A percentile compares a stretch with the other conserved stretches of the same genome.
phyloP scores from a whole-genome alignment of 2,329 filamentous ascomycete species.

The Ascochyta pisi region DNA sequence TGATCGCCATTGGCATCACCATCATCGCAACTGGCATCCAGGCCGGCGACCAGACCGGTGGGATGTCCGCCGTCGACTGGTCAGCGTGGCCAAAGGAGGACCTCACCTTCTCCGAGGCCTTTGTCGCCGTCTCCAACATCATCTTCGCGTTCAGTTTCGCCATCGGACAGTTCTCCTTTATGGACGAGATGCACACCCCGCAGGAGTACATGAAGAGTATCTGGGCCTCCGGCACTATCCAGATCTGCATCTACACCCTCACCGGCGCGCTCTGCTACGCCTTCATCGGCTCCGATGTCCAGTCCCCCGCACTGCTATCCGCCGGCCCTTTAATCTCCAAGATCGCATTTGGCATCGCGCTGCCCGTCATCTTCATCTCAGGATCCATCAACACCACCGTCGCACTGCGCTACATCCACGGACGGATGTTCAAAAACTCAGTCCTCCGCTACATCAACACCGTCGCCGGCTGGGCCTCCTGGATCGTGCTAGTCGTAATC shows the following conservation, averaged over 20 bases:
- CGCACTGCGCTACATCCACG: slow-evolving; percentile 24
- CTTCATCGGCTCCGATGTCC: slow-evolving; percentile 18
- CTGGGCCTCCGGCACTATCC: slow-evolving; percentile 19
- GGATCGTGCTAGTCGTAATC: slow-evolving; percentile 20
- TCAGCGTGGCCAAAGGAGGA: slow-evolving; percentile 22
- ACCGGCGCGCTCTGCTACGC: slow-evolving; percentile 23
- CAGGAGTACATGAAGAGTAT: slow-evolving; percentile 22
- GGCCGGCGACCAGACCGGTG: slow-evolving; percentile 10
- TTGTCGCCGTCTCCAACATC: slow-evolving; percentile 22
- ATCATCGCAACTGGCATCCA: slow-evolving; percentile 22
- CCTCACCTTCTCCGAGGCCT: slow-evolving; percentile 20
- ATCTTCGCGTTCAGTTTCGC: slow-evolving; percentile 25
- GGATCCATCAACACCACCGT: slow-evolving; percentile 24
- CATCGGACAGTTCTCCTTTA: slow-evolving; percentile 22
- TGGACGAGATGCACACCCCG: slow-evolving; percentile 24
- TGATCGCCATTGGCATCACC: slow-evolving; percentile 23
- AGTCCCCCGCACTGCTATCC: slow-evolving; percentile 16
- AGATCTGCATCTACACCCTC: slow-evolving; percentile 23
- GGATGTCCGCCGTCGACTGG: slow-evolving; percentile 22
- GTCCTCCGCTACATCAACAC: slow-evolving; percentile 23
- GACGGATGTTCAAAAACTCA: slow-evolving; percentile 24
- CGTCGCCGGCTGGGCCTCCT: slow-evolving; percentile 18
- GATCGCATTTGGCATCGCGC: slow-evolving; percentile 18
- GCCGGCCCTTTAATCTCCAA: slow-evolving; percentile 18
- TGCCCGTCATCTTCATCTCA: slow-evolving; percentile 23